phyloP scores from a whole-genome alignment of 805 yeast genomes.

The Saccharomycopsis selenospora region DNA sequence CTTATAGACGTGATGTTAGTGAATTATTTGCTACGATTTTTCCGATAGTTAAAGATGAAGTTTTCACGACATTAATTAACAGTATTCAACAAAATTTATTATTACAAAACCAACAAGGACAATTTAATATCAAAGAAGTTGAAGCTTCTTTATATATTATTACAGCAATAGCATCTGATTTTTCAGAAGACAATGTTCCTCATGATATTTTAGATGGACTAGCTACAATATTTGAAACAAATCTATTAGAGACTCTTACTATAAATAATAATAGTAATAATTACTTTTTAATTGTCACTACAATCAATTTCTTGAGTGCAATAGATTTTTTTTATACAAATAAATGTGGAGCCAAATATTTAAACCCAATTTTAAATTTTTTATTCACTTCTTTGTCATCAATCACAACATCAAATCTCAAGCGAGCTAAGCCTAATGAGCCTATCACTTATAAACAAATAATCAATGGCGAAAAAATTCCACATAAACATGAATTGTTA shows the following conservation, averaged over 20 bases:
- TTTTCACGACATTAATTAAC: conserved; percentile 39
- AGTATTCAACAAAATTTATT: conserved; percentile 28
- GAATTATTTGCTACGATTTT: conserved; percentile 72
- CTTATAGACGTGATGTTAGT: conserved; percentile 65
- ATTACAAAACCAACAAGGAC: neutral
- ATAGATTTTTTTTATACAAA: conserved; percentile 53
- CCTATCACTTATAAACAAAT: no score
- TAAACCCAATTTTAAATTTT: conserved; percentile 49
- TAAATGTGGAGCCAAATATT: conserved; percentile 35
- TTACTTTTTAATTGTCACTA: conserved; percentile 36
- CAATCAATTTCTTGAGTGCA: conserved; percentile 51
- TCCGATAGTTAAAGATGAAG: conserved; percentile 49
- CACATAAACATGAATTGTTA: conserved; percentile 31
- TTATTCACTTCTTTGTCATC: conserved; percentile 37
- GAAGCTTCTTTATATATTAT: conserved; percentile 60
- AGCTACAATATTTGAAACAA: conserved; percentile 27
- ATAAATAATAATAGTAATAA: conserved; percentile 22
- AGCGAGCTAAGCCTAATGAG: no score
- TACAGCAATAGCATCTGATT: conserved; percentile 38
- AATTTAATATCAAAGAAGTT: conserved; percentile 36
- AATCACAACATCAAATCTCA: no score
- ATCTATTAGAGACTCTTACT: conserved; percentile 26
- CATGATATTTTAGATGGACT: conserved; percentile 23
- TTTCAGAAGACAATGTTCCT: conserved; percentile 28
- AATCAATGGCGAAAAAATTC: no score